Base-by-base conservation (phyloP, 139 green algal species). In the Eudorina sp. region DNA sequence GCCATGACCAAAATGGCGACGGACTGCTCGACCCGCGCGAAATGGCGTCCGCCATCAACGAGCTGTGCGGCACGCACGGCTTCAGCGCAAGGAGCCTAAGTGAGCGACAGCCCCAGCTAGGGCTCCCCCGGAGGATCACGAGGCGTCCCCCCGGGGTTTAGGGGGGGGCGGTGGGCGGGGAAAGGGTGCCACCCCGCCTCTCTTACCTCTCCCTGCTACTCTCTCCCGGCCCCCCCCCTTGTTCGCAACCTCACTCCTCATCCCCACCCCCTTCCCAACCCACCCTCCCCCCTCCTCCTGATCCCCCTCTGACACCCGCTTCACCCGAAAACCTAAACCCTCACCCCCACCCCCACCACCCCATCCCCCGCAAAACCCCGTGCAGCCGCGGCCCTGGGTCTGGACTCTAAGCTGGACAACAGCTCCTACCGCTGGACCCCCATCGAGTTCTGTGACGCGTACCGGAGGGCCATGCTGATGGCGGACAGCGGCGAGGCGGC, bases 381-480 rank as follows among this genome's bases (percentile, higher is more conserved):
- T 38, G 43, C 80, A 88, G 83, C 68, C 31, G 48, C 83, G 36
- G 29, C 83, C 8, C 68, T 88, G 83, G 83, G 83, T 19, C 25
- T 88, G 36, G 83, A 88, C 23, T 21, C 23, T 3, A 88, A 88
- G 66, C 51, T 88, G 48, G 83, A 88, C 0, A 88, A 88, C 83
- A 41, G 34, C 45, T 45, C 83, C 25, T 88, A 88, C 36, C 83
- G 83, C 58, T 88, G 68, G 68, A 48, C 48, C 0, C 83, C 83
- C n/a, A 51, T 88, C 25, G 83, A 88, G 46, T 88, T 88, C 48
- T 48, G 66, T 38, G 83, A 88, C 19, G 8, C 81, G 27, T 81
- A 82, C 68, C 68, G 68, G 16, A 23, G 68, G 2, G 83, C 51
- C 5, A 72, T 88, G 68, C 34, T 82, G 1, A 88, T 88, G 83